Evolutionary conservation across 768 basidiomycete species (phyloP), one percentile per base, ranked within the genome.

Genomic region (Pulveroboletus frians): DNA sequence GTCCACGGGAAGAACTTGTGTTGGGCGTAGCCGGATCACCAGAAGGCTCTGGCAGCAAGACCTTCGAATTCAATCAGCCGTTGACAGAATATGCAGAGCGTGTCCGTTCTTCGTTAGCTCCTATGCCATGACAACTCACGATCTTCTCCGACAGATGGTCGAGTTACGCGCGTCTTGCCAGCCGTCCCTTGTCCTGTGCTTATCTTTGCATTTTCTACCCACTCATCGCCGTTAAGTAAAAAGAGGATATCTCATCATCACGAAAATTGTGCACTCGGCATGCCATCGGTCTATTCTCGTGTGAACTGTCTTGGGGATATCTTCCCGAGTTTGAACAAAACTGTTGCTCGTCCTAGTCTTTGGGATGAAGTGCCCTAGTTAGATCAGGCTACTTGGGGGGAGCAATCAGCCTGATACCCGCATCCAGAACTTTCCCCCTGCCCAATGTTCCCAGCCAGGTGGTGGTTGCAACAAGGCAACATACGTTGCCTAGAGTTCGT

Each of bases 81-180:
- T 13, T 46, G 23, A 26, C 23, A 26, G 23, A 41, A 38, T 31
- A 56, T 39, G 15, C 46, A 56, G 39, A 56, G 43, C 29, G 54
- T 56, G 8, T 56, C 54, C 11, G n/a, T 56, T 29, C 48, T 52
- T 56, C 27, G 29, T 35, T 23, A 44, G 48, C 36, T 43, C 41
- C 11, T 14, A 14, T 37, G 4, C 21, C n/a, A n/a, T n/a, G n/a
- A n/a, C n/a, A n/a, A n/a, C n/a, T n/a, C n/a, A n/a, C n/a, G n/a
- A n/a, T n/a, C n/a, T n/a, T n/a, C n/a, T n/a, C n/a, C n/a, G n/a
- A n/a, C n/a, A n/a, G n/a, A n/a, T n/a, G n/a, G n/a, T n/a, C n/a
- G n/a, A n/a, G n/a, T n/a, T n/a, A n/a, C n/a, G n/a, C n/a, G n/a
- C n/a, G n/a, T n/a, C n/a, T n/a, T n/a, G n/a, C n/a, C n/a, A n/a